Base-by-base conservation (phyloP, 441 rosid genomes). In the Populus hybrid region DNA sequence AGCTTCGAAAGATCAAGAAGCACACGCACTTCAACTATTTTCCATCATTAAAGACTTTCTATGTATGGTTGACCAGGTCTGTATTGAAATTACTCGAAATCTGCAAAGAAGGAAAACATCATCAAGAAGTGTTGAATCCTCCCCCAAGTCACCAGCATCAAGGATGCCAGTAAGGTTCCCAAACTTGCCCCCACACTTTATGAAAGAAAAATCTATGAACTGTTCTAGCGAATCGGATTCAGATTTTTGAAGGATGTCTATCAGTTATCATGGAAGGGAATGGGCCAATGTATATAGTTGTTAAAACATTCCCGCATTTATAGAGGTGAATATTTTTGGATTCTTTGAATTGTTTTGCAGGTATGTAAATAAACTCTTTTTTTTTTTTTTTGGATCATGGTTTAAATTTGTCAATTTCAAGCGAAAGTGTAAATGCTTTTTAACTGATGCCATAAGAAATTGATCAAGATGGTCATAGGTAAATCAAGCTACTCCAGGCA, bases 1-100 rank as follows among this genome's bases (percentile, higher is more conserved):
- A 78, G 87, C 89, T 73, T 76, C 89, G 20, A 96, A 84, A 64
- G 89, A 92, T 20, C 68, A 74, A 35, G 90, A 80, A 84, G 85
- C 83, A 53, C 81, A 72, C 16, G 90, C 86, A 31, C 85, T 93
- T 83, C 94, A 87, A 67, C 75, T 96, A 29, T 96, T 94, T 80
- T 87, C 86, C 36, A 89, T 94, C 67, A 89, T 96, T 33, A 91
- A 82, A 45, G 95, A 94, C 80, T 96, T 96, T 76, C 88, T 94
- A 14, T 79, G 69, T 2, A 91, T 89, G 98, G 98, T 96, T 71
- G 98, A 96, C 83, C 82, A 81, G 74, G 98, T 82, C 2, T 93
- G 98, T 16, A 68, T 91, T 8, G 97, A 92, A 82, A 89, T 94
- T 16, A 83, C 95, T 35, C 80, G 95, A 82, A 89, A 89, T 68